Evolutionary conservation across 2,329 filamentous ascomycete genomes (phyloP), one percentile per base, ranked within the genome.

Genomic region (Stachybotrys chartarum): DNA sequence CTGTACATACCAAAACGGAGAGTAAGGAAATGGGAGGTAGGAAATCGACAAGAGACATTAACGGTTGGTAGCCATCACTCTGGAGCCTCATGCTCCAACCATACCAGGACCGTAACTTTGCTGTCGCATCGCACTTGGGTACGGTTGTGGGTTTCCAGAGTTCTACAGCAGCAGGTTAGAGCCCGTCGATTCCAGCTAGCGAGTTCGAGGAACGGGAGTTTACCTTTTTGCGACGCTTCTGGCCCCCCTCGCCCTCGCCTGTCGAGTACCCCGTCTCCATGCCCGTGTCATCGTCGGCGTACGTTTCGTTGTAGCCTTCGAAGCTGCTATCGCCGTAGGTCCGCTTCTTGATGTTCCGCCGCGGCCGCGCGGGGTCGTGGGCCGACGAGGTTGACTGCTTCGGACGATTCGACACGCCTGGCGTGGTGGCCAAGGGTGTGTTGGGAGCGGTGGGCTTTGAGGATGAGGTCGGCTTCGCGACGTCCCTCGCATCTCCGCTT

Each of bases 241-340:
- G 74, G 61, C 75, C 78, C 62, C 87, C 84, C 62, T 88, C 87
- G 61, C 84, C 84, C 61, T 88, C 87, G 56, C 84, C 86, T 24
- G 87, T 89, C 24, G 86, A 89, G 64, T 90, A 86, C n/a, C 82
- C 83, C 16, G 74, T 75, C 12, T 81, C 84, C 55, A 68, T 65
- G 49, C 78, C 82, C 8, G 68, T 69, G 58, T 87, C 87, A 60
- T 90, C 86, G 59, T 91, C 87, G 10, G 79, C 79, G 61, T 79
- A 90, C 39, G 85, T 85, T 61, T 91, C 87, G 49, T 83, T 81
- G 64, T 91, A 91, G 47, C 88, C 88, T 63, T 88, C 84, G 65
- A 82, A 92, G 63, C 85, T 89, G 62, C 78, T 81, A 60, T 92
- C 88, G 45, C 86, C 84, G 66, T 91, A 92, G 59, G 85, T 82